phyloP scores from a whole-genome alignment of 2,329 filamentous ascomycete species.

The Fusarium gaditjirri region DNA sequence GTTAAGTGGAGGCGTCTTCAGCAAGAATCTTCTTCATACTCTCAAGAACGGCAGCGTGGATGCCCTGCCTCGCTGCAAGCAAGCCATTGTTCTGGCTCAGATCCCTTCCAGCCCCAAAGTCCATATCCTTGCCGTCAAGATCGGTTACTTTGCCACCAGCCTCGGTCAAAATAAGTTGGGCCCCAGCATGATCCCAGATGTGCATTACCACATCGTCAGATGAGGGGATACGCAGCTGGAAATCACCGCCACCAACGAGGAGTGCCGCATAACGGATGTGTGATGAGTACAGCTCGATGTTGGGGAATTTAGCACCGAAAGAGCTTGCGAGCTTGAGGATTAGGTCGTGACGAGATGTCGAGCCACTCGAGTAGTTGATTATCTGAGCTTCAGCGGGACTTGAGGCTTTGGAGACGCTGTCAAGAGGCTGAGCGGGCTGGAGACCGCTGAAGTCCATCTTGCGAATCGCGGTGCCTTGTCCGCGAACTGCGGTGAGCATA shows the following conservation, averaged over 20 bases:
- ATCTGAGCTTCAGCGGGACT: conserved; percentile 45
- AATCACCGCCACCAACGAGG: conserved; percentile 51
- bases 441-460: conserved; percentile 38
- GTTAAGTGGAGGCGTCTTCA: conserved; percentile 25
- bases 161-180: conserved; percentile 67
- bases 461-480: conserved; percentile 47
- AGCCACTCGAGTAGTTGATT: conserved; percentile 49
- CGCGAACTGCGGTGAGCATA: conserved; percentile 50
- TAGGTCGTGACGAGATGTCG: conserved; percentile 48
- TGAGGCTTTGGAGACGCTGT: conserved; percentile 31
- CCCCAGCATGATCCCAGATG: conserved; percentile 67
- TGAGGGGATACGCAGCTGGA: conserved; percentile 49
- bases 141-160: conserved; percentile 65
- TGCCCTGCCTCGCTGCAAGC: conserved; percentile 56
- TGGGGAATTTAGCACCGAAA: conserved; percentile 49
- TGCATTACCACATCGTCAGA: conserved; percentile 39
- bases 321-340: conserved; percentile 43
- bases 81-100: conserved; percentile 50
- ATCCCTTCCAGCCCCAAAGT: conserved; percentile 51
- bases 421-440: conserved; percentile 33
- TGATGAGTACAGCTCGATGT: conserved; percentile 54
- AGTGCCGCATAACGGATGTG: conserved; percentile 54
- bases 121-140: conserved; percentile 50
- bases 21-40: conserved; percentile 36
- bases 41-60: conserved; percentile 56